Conservation (phyloP, 495 filamentous ascomycete genomes). For the Penicillium herquei region DNA sequence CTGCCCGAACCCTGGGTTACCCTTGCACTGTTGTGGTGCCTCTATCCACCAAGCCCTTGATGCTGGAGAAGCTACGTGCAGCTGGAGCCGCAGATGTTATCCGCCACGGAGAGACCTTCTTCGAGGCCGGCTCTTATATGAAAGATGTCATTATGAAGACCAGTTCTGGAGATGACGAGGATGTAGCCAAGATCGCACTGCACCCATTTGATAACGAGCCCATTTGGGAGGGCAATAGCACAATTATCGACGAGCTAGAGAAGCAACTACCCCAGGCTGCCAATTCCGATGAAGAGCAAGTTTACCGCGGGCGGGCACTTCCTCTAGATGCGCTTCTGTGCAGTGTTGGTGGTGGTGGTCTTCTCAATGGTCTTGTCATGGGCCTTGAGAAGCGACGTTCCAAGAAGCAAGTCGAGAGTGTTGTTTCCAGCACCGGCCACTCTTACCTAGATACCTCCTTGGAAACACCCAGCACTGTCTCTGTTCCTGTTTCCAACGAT, state of each 20-base stretch:
- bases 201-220: slow-evolving; percentile 82
- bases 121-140: slow-evolving; percentile 74
- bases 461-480: slow-evolving; percentile 2
- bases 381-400: slow-evolving; percentile 58
- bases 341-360: slow-evolving; percentile 84
- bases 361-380: slow-evolving; percentile 75
- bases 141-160: slow-evolving; percentile 58
- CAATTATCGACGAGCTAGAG: slow-evolving; percentile 71
- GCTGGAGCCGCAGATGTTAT: slow-evolving; percentile 70
- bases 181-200: slow-evolving; percentile 75
- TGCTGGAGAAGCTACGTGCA: slow-evolving; percentile 69
- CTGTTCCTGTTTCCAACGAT: slow-evolving; percentile 2
- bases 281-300: slow-evolving; percentile 32
- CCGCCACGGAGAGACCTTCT: slow-evolving; percentile 69
- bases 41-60: slow-evolving; percentile 59
- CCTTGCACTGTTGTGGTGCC: slow-evolving; percentile 84
- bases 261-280: slow-evolving; percentile 48
- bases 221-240: slow-evolving; percentile 79
- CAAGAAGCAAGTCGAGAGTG: slow-evolving; percentile 14
- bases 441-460: slow-evolving; percentile 15
- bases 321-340: slow-evolving; percentile 71
- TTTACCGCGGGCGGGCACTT: slow-evolving; percentile 33
- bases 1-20: slow-evolving; percentile 64
- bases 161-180: slow-evolving; percentile 25
- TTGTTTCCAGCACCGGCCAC: slow-evolving; percentile 13